Base-by-base conservation (phyloP, 345 rosid genomes). In the Eucalyptus globulus region DNA sequence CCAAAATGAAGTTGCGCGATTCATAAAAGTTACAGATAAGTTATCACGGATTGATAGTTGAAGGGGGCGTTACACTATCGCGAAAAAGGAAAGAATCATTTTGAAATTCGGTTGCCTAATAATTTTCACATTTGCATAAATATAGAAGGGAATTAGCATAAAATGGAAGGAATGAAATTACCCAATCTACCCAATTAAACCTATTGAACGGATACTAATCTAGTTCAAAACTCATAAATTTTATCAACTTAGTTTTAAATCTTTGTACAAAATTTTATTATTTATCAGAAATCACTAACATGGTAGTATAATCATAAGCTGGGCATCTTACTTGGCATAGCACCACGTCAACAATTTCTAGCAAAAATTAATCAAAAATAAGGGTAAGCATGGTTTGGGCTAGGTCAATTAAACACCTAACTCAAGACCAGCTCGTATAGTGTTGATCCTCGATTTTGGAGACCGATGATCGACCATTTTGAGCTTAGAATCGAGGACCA, bases 271-370 rank as follows among this genome's bases (percentile, higher is more conserved):
- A n/a, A n/a, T n/a, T 65, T 53, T 53, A 53, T 21, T 53, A 53
- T 53, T 53, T 53, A 21, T 53, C 5, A 4, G 0, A 21, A 53
- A 53, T 56, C 4, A 3, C 62, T 56, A 22, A 56, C 29, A 9
- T 10, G 62, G 1, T 1, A 2, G 0, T 4, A 56, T 24, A 56
- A 3, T 56, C 62, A 56, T 60, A 3, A 3, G 1, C 2, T 27
- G 1, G 14, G 8, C 11, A 11, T 60, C 31, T 2, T 60, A 60
- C 16, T 0, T 26, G 0, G 31, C 69, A 27, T 6, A 27, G 4
- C 1, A 4, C 8, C 15, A 27, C 4, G 69, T 62, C 15, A 62
- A 14, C 0, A 62, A 62, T 62, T 62, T 62, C 4, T 27, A 27
- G 31, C 14, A 27, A 62, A 29, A 27, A 27, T 13, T 53, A 0